Evolutionary conservation across 495 filamentous ascomycete species (phyloP).

Genomic region (Aspergillus steynii): DNA sequence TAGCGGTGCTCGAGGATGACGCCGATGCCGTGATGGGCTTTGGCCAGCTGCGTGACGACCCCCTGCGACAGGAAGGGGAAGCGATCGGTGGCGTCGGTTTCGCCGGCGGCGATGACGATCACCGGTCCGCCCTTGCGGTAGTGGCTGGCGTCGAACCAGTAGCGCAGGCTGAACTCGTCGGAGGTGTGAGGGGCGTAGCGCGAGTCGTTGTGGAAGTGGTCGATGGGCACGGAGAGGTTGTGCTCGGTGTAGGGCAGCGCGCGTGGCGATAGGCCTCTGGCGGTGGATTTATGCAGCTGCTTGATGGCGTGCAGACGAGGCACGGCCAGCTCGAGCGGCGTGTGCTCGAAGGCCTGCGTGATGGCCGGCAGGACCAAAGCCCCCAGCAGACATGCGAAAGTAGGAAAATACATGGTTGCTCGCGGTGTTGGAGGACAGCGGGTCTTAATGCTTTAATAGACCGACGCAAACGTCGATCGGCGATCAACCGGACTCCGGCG

Average conservation of each 20-base stretch:
- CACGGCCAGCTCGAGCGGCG: slow-evolving; percentile 2
- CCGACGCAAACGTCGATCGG: background rate
- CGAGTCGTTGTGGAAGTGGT: slow-evolving; percentile 74
- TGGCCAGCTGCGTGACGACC: slow-evolving; percentile 60
- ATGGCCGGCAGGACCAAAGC: background rate
- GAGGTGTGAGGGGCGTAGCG: slow-evolving; percentile 67
- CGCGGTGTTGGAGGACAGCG: background rate
- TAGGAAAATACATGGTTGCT: background rate
- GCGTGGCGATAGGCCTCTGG: background rate
- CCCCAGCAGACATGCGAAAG: background rate
- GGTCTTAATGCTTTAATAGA: background rate
- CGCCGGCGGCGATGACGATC: slow-evolving; percentile 67
- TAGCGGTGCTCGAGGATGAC: slow-evolving; percentile 78
- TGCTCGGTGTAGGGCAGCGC: slow-evolving; percentile 34
- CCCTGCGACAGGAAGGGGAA: slow-evolving; percentile 70
- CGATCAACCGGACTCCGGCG: background rate
- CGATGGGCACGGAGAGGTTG: slow-evolving; percentile 66
- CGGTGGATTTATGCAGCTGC: background rate
- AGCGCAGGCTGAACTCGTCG: slow-evolving; percentile 61
- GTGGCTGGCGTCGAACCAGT: slow-evolving; percentile 69
- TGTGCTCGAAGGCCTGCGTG: background rate
- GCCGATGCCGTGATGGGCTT: slow-evolving; percentile 65
- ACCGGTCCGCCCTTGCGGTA: slow-evolving; percentile 72
- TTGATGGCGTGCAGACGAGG: background rate
- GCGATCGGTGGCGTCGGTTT: slow-evolving; percentile 56